These are phyloP conservation scores for Phyllostachys edulis DNA, from an alignment of 176 grass and related monocot genomes.

Conservation along the genomic window DNA sequence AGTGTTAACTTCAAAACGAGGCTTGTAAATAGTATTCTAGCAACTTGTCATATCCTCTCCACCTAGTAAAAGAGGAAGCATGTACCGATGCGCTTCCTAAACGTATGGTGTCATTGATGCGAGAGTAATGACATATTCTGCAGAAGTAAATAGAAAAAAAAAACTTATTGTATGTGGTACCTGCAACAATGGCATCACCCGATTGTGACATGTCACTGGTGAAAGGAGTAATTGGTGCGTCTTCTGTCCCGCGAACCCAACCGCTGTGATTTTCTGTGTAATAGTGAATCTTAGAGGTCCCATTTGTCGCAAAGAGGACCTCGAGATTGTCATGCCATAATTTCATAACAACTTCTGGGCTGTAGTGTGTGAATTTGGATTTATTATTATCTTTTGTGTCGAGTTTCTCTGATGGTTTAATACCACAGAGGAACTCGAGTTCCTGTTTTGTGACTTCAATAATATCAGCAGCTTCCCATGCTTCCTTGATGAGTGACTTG, in stretches of 20 bases:
- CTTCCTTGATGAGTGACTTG: constrained; percentile 57
- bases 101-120: not conserved
- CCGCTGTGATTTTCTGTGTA: constrained; percentile 62
- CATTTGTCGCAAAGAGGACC: constrained; percentile 83
- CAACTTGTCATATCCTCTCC: not conserved
- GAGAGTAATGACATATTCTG: not conserved
- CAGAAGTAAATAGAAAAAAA: not conserved
- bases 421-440: constrained; percentile 70
- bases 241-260: constrained; percentile 69
- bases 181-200: constrained; percentile 82
- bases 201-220: constrained; percentile 75
- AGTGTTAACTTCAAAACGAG: not conserved
- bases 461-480: constrained; percentile 69
- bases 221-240: constrained; percentile 72
- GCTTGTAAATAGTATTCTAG: not conserved
- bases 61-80: constrained; percentile 11
- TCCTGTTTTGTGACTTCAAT: constrained; percentile 80
- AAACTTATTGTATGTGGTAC: constrained; percentile 32
- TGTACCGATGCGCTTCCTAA: not conserved
- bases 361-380: constrained; percentile 69
- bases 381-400: constrained; percentile 29
- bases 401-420: constrained; percentile 49
- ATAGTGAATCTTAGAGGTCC: constrained; percentile 83
- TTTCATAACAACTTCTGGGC: constrained; percentile 53
- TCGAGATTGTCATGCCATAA: constrained; percentile 74